Evolutionary conservation across 106 monocot species (phyloP).

Genomic region (Dendrobium nobile): DNA sequence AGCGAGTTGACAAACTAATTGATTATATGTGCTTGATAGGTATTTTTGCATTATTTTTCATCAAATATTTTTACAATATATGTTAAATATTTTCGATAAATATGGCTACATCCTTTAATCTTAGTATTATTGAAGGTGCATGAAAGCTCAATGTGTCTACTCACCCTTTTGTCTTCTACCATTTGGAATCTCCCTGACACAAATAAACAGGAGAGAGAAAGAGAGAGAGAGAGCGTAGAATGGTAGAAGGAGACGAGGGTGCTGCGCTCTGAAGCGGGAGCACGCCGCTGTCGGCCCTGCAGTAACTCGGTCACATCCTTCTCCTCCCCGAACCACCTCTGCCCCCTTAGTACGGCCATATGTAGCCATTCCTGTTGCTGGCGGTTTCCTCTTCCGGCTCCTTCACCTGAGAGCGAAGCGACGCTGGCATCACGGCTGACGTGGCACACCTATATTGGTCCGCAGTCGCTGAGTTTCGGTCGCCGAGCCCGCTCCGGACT

Average conservation of each 20-base stretch:
- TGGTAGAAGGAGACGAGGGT: not conserved
- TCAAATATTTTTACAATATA: no score
- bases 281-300: conserved; percentile 8
- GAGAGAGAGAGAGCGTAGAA: not conserved
- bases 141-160: not conserved
- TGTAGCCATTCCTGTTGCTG: conserved; percentile 6
- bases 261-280: conserved; percentile 5
- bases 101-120: no score
- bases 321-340: not conserved
- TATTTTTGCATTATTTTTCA: no score
- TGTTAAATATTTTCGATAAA: no score
- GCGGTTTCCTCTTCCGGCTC: not conserved
- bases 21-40: no score
- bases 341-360: not conserved
- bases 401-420: conserved; percentile 5
- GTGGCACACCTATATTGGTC: not conserved
- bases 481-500: not conserved
- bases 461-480: not conserved
- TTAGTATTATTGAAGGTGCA: no score
- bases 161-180: conserved; percentile 4
- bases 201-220: not conserved
- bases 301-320: conserved; percentile 4
- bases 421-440: not conserved
- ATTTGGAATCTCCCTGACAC: conserved; percentile 1
- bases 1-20: no score